Evolutionary conservation across 169 alveolate genomes (phyloP), one percentile per base, ranked within the genome.

Genomic region (Sarcocystis neurona): DNA sequence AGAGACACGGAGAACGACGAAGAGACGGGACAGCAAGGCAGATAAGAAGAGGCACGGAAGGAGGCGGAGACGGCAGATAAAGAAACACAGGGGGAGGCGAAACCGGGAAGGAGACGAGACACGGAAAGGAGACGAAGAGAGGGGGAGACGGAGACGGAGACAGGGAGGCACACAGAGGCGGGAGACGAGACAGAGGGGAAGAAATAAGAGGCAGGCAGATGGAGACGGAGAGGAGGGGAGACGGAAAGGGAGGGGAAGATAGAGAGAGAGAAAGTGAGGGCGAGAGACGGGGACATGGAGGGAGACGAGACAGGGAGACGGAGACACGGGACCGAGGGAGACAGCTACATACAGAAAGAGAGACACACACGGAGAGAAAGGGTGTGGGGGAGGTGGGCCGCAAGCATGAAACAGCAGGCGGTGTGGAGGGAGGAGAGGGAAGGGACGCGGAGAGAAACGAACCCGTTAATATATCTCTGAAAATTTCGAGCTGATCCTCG

Each of bases 401-500:
- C 85, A 63, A 77, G 37, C 66, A 32, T 12, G 48, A 44, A 39
- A 39, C 41, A 18, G 43, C n/a, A 20, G 96, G 95, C 50, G 91
- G 93, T 4, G 70, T 89, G 79, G 92, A 66, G 72, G 87, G 93
- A 18, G 90, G 97, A 96, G 68, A 93, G 94, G 4, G 77, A 74
- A n/a, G n/a, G n/a, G n/a, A n/a, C n/a, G n/a, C n/a, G n/a, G n/a
- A n/a, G n/a, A n/a, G n/a, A 77, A 95, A 72, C 82, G 72, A 66
- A 89, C 99, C 97, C 44, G 98, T 96, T 43, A 97, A 92, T 27
- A 97, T 97, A 70, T 96, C 98, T 90, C 98, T 95, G 93, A 98
- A 98, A 32, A 97, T 97, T 90, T 96, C 98, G 70, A 97, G 94
- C 56, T 98, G 99, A 91, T 98, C 99, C 44, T 97, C 98, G 30